These are phyloP conservation scores for Volvariella surrecta DNA, from an alignment of 1,284 basidiomycete species.

Conservation along the genomic window DNA sequence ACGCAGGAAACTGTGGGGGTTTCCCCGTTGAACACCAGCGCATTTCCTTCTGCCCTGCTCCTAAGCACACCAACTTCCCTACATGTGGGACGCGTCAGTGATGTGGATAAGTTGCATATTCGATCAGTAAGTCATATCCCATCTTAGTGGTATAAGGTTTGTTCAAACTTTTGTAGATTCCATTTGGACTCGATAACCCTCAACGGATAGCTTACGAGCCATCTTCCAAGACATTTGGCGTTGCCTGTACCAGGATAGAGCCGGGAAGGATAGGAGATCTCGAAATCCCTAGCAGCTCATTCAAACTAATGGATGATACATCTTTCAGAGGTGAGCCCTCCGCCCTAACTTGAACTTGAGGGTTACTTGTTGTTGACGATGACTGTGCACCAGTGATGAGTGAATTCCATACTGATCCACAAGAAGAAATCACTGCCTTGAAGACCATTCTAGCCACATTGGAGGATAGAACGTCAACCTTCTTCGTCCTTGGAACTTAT, in stretches of 20 bases:
- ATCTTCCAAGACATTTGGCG: conserved; percentile 48
- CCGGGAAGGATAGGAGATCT: conserved; percentile 49
- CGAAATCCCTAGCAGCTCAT: conserved; percentile 40
- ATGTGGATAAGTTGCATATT: conserved; percentile 77
- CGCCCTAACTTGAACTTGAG: conserved; percentile 2
- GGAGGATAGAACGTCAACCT: conserved; percentile 24
- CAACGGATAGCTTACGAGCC: conserved; percentile 53
- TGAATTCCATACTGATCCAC: conserved; percentile 39
- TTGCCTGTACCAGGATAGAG: conserved; percentile 45
- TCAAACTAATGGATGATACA: conserved; percentile 61
- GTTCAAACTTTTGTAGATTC: conserved; percentile 34
- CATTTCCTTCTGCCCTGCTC: conserved; percentile 46
- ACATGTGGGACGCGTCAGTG: conserved; percentile 56
- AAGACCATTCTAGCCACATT: conserved; percentile 28
- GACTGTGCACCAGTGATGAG: conserved; percentile 33
- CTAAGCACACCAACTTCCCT: conserved; percentile 50
- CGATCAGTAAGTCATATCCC: conserved; percentile 45
- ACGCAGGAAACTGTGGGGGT: conserved; percentile 54
- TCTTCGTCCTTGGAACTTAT: conserved; percentile 57
- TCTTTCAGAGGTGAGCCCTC: conserved; percentile 52
- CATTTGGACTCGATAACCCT: conserved; percentile 62
- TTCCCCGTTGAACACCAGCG: conserved; percentile 36
- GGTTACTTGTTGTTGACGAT: conserved; percentile 3
- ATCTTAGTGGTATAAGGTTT: not conserved
- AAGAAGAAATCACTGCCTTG: conserved; percentile 56